phyloP scores from a whole-genome alignment of 352 stramenopile genomes.

The Phytophthora litchii region DNA sequence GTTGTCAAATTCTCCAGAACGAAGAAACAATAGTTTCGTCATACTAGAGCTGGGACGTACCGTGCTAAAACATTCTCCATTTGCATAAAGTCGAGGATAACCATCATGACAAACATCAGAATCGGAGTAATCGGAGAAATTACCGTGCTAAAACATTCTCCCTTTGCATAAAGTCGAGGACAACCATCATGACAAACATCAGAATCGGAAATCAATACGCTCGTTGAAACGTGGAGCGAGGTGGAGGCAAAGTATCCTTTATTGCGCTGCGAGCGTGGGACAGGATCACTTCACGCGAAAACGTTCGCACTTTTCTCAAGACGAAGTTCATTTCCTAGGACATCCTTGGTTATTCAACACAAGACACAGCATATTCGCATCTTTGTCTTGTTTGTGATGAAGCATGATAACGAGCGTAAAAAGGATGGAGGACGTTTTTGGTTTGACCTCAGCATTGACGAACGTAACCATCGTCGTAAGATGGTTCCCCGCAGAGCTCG shows the following conservation, averaged over 20 bases:
- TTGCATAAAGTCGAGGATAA: too few relatives aligned
- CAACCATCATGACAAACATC: slow-evolving; percentile 4
- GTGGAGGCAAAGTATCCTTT: slow-evolving; percentile 25
- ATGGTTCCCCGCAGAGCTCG: slow-evolving; percentile 7
- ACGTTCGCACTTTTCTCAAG: slow-evolving; percentile 16
- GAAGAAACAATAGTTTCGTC: too few relatives aligned
- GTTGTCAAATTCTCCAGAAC: too few relatives aligned
- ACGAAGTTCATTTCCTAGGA: slow-evolving; percentile 7
- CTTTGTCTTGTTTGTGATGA: slow-evolving; percentile 25
- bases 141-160: too few relatives aligned
- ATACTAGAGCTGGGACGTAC: too few relatives aligned
- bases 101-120: too few relatives aligned
- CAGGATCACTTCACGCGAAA: slow-evolving; percentile 17
- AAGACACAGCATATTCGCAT: slow-evolving; percentile 18
- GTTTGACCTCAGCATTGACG: slow-evolving; percentile 24
- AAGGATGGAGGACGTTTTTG: slow-evolving; percentile 19
- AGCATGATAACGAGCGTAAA: slow-evolving; percentile 20
- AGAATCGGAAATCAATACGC: slow-evolving; percentile 21
- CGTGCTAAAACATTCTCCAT: too few relatives aligned
- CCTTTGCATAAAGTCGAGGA: too few relatives aligned
- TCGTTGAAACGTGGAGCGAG: slow-evolving; percentile 29
- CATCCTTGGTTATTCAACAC: slow-evolving; percentile 3
- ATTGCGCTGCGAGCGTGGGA: slow-evolving; percentile 6
- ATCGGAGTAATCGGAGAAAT: too few relatives aligned
- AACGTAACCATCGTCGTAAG: slow-evolving; percentile 9